These are phyloP conservation scores for Iris macrosiphon DNA, from an alignment of 106 monocot genomes.

Conservation along the genomic window DNA sequence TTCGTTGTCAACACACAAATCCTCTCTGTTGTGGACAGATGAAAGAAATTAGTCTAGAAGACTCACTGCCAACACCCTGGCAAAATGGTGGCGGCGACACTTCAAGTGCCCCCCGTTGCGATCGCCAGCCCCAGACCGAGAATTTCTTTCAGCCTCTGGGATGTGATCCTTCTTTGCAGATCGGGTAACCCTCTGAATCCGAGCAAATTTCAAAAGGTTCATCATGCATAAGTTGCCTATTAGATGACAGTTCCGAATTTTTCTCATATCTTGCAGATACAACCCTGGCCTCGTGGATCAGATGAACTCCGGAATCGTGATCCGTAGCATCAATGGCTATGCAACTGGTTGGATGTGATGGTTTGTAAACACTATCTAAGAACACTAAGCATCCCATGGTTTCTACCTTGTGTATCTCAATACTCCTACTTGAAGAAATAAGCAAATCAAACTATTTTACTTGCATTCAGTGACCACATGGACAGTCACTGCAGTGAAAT, in stretches of 20 bases:
- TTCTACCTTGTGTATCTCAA: too few species aligned
- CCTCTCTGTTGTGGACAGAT: too few species aligned
- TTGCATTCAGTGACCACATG: too few species aligned
- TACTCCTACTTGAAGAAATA: too few species aligned
- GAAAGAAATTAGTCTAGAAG: constrained; percentile 18
- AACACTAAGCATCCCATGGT: too few species aligned
- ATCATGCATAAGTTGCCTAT: neutral
- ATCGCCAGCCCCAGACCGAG: constrained; percentile 4
- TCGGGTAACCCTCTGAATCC: constrained; percentile 13
- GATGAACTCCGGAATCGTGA: neutral
- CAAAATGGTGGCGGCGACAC: constrained; percentile 3
- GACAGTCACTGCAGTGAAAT: too few species aligned
- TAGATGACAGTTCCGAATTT: neutral
- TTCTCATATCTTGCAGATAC: neutral
- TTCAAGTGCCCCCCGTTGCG: neutral
- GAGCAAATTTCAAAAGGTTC: neutral
- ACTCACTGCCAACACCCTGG: constrained; percentile 15
- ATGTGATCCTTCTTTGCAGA: constrained; percentile 20
- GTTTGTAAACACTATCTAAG: too few species aligned
- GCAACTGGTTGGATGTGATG: neutral
- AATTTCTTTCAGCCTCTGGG: constrained; percentile 30
- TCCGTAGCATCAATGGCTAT: neutral
- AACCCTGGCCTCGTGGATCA: neutral
- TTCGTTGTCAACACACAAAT: too few species aligned
- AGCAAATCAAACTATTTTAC: too few species aligned